A percentile compares a stretch with the other conserved stretches of the same genome.
These are phyloP conservation scores for Clonostachys rhizophaga DNA, from an alignment of 2,329 filamentous ascomycete species.

Conservation along the genomic window DNA sequence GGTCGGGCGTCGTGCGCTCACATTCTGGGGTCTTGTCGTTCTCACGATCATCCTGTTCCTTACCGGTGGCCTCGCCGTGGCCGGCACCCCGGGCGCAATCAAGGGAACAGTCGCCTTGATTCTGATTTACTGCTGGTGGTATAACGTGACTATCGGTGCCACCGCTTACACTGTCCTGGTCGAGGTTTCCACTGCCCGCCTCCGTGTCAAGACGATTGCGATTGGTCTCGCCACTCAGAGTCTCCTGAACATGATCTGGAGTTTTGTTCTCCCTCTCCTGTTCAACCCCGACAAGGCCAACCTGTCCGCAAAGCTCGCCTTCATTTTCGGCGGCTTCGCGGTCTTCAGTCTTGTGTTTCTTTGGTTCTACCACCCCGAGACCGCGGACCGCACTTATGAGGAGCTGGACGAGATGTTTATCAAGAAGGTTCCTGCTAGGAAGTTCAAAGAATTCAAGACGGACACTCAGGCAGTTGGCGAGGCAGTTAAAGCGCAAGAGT, in stretches of 20 bases:
- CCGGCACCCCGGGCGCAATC: conserved; percentile 22
- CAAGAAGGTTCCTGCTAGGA: conserved; percentile 18
- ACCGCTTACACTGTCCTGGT: conserved; percentile 35
- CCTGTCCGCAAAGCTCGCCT: conserved; percentile 30
- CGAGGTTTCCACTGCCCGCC: conserved; percentile 27
- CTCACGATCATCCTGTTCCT: conserved; percentile 28
- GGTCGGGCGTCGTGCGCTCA: conserved; percentile 38
- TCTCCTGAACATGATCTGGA: conserved; percentile 29
- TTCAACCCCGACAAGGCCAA: conserved; percentile 30
- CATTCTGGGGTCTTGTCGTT: conserved; percentile 31
- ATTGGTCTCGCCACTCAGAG: conserved; percentile 30
- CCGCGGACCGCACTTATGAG: conserved; percentile 25
- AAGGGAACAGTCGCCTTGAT: conserved; percentile 27
- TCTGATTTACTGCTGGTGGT: conserved; percentile 30
- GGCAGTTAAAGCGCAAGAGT: too few relatives aligned
- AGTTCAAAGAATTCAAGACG: background rate
- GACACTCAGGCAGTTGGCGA: too few relatives aligned
- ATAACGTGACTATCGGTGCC: conserved; percentile 34
- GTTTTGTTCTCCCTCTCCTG: conserved; percentile 35
- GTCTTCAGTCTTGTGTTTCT: conserved; percentile 15
- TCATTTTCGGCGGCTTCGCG: conserved; percentile 26
- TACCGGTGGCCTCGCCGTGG: conserved; percentile 33
- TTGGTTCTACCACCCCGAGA: conserved; percentile 23
- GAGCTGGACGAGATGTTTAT: conserved; percentile 28
- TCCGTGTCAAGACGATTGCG: conserved; percentile 29